Base-by-base conservation (phyloP, 2,329 filamentous ascomycete genomes). In the Lecanicillium sp. region DNA sequence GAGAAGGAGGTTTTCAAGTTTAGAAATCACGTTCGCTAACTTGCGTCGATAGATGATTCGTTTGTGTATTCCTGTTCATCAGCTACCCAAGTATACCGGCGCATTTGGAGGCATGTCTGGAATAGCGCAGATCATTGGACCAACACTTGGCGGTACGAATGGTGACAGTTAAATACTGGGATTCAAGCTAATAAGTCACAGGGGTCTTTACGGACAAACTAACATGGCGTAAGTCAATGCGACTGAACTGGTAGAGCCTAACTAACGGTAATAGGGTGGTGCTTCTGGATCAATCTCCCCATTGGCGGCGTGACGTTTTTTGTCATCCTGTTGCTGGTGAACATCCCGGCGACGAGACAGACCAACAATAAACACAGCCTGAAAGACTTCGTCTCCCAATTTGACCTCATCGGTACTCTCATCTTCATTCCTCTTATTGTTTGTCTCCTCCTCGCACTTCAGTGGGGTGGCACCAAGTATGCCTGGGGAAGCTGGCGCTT, bases 381-480 rank as follows among this genome's bases (percentile, higher is more conserved):
- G 12, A 3, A 4, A 5, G 40, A 21, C 8, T 23, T 20, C 9
- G 21, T n/a, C 21, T 8, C 20, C 20, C 14, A 19, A 10, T 44
- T 55, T 40, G 76, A 57, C 21, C 44, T 37, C 5, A 23, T 52
- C 4, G 56, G 56, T 5, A 52, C 46, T 2, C 15, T 42, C 1
- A 14, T 48, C 8, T 35, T 57, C 9, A 44, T 53, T 2, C 45
- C 51, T 12, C 26, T 35, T 30, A 26, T 54, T 9, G 56, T 69
- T 33, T 72, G 66, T 49, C 62, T 72, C 6, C 52, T 72, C 1
- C 56, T 74, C 10, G 70, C 69, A 8, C 58, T 74, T 8, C 66
- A 71, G 50, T 73, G 68, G 68, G 65, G 65, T 37, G 66, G 62
- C 9, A 55, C 48, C 14, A 57, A 51, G 15, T 61, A 65, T 44